phyloP scores from a whole-genome alignment of 1,284 basidiomycete species.

The Microbotryum lychnidis-dioicae region DNA sequence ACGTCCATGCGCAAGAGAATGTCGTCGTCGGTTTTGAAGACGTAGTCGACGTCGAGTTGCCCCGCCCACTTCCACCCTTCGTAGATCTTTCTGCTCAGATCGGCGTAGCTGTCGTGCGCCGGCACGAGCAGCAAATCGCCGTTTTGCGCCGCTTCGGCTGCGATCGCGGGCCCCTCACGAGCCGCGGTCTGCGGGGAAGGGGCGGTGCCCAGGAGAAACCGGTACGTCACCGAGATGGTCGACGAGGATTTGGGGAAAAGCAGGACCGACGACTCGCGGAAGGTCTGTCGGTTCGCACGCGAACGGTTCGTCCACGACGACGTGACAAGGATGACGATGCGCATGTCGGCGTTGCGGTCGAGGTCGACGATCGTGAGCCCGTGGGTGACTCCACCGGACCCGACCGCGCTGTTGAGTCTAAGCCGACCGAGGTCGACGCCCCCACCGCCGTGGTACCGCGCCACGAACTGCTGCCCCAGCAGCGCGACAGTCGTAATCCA shows the following conservation, averaged over 20 bases:
- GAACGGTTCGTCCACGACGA: conserved; percentile 27
- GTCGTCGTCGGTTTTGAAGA: conserved; percentile 31
- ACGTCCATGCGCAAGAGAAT: conserved; percentile 24
- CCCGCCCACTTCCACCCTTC: conserved; percentile 25
- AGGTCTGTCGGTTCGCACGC: conserved; percentile 14
- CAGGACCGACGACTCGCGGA: conserved; percentile 21
- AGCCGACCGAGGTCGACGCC: conserved; percentile 14
- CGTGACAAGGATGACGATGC: conserved; percentile 26
- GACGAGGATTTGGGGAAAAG: conserved; percentile 12
- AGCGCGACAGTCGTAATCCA: conserved; percentile 24
- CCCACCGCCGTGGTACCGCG: conserved; percentile 26
- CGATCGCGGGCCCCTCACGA: conserved; percentile 14
- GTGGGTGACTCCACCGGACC: neutral
- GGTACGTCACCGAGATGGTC: conserved; percentile 18
- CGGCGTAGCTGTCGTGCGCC: conserved; percentile 13
- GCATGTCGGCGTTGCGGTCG: conserved; percentile 5
- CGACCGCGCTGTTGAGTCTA: conserved; percentile 1
- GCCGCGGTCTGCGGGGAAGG: conserved; percentile 21
- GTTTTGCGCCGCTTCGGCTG: conserved; percentile 17
- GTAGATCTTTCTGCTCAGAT: conserved; percentile 18
- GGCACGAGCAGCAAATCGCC: conserved; percentile 26
- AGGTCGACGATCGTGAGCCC: neutral
- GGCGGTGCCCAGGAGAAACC: conserved; percentile 26
- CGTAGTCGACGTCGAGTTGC: conserved; percentile 25
- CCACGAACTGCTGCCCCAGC: conserved; percentile 25